Evolutionary conservation across 257 asterid genomes (phyloP).

Genomic region (Phtheirospermum japonicum): DNA sequence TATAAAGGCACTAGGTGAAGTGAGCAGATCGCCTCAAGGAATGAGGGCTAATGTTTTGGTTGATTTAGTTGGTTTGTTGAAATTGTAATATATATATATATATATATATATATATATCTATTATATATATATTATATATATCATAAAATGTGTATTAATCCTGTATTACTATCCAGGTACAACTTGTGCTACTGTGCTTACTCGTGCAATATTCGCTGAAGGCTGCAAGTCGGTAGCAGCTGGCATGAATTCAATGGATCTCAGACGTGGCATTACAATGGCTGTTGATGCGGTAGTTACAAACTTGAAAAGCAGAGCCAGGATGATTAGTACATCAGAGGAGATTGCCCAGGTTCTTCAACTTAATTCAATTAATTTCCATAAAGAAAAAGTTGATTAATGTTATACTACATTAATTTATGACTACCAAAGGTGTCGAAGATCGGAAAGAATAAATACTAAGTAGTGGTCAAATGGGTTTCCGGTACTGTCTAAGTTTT

Average conservation of each 20-base stretch:
- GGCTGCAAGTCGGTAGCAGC: slow-evolving; percentile 99
- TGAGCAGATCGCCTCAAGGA: too few relatives aligned
- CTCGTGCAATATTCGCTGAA: slow-evolving; percentile 88
- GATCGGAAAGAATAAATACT: background rate
- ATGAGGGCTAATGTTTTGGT: too few relatives aligned
- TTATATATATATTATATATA: too few relatives aligned
- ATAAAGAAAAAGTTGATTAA: background rate
- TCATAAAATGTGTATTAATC: background rate
- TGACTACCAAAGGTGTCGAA: background rate
- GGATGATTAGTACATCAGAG: slow-evolving; percentile 97
- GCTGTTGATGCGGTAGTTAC: slow-evolving; percentile 91
- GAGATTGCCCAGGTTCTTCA: slow-evolving; percentile 88
- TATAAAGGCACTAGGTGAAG: too few relatives aligned
- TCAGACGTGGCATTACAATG: slow-evolving; percentile 84
- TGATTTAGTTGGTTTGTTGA: too few relatives aligned
- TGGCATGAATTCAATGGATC: slow-evolving; percentile 98
- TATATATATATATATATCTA: too few relatives aligned
- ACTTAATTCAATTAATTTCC: background rate
- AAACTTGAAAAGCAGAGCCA: slow-evolving; percentile 88
- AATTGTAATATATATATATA: too few relatives aligned
- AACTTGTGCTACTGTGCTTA: slow-evolving; percentile 93
- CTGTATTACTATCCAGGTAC: slow-evolving; percentile 49
- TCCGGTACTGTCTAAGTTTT: too few relatives aligned
- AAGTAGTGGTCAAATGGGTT: too few relatives aligned
- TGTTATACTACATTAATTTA: background rate